Base-by-base conservation (phyloP, 116 monocot genomes). In the Papilionanthe hybrid region DNA sequence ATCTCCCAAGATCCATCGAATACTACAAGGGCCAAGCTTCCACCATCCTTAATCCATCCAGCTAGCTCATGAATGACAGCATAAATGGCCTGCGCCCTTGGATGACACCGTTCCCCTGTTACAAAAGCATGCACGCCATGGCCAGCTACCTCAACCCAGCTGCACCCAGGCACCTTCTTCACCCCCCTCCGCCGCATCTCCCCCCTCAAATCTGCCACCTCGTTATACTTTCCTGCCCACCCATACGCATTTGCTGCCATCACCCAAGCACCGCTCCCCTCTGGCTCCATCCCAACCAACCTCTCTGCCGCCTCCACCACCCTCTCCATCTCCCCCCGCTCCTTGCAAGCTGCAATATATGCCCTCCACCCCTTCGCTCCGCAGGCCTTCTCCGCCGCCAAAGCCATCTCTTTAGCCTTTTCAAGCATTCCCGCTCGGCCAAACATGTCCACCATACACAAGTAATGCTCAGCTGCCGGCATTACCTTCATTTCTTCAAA, bases 201-300 rank as follows among this genome's bases (percentile, higher is more conserved):
- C 28, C 77, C 67, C 63, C 84, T 50, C 76, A 81, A 79, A 47
- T 72, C 82, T 7, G 75, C 81, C 75, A 84, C 41, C 76, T 84
- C 87, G 9, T 45, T 29, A 8, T 42, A 87, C 74, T 63, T 87
- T 58, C 84, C 87, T 9, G 57, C 87, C 71, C 60, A 69, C 12
- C 84, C 87, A 82, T 82, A 84, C 0, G 80, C 84, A 48, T 84
- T 87, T 10, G 87, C 81, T 28, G 84, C 77, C 72, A 87, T 48
- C 15, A 84, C 84, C 48, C 69, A 87, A 32, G 79, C 81, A 15
- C 84, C 87, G 17, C 87, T 87, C 13, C 50, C 81, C 47, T 57
- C 58, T 0, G 79, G 82, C 69, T 84, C 84, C 77, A 79, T 57
- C 30, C 23, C 84, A 65, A 79, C 72, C 58, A 87, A 65, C 67